A percentile compares a stretch with the other conserved stretches of the same genome.
Evolutionary conservation across 176 grass and related monocot genomes (phyloP).

Genomic region (Eragrostis curvula): DNA sequence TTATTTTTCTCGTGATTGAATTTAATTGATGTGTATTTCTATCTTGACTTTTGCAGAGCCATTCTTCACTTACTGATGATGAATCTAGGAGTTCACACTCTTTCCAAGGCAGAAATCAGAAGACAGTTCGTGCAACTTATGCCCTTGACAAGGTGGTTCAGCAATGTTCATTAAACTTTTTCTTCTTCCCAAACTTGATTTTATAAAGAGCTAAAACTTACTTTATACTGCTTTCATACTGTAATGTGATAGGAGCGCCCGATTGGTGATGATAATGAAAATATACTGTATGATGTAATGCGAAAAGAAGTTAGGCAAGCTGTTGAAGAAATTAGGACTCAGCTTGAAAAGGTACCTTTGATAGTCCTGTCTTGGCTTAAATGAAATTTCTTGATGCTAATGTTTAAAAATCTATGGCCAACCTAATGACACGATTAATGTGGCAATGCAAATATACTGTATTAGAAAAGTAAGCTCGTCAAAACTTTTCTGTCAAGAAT

Average conservation of each 20-base stretch:
- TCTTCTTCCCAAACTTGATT: neutral
- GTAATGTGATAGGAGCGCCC: conserved; percentile 50
- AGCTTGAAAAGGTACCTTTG: conserved; percentile 70
- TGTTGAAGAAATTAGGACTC: conserved; percentile 84
- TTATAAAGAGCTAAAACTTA: neutral
- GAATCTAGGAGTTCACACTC: conserved; percentile 62
- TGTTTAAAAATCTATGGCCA: neutral
- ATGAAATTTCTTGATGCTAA: conserved; percentile 7
- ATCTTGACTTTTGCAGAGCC: conserved; percentile 59
- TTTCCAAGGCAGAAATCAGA: conserved; percentile 52
- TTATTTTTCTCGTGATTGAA: neutral
- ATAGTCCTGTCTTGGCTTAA: neutral
- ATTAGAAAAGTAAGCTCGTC: neutral
- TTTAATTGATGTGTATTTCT: conserved; percentile 19
- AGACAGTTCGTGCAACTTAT: conserved; percentile 52
- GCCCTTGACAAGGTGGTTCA: conserved; percentile 62
- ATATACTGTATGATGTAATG: conserved; percentile 73
- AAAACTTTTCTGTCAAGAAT: neutral
- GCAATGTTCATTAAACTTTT: conserved; percentile 13
- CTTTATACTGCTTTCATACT: neutral
- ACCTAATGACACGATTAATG: neutral
- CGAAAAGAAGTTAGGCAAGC: conserved; percentile 88
- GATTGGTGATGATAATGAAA: conserved; percentile 35
- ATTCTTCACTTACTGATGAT: conserved; percentile 98
- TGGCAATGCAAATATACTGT: neutral